A percentile compares a stretch with the other conserved stretches of the same genome.
Evolutionary conservation across 2,329 filamentous ascomycete species (phyloP).

Genomic region (Hirsutella thompsonii): DNA sequence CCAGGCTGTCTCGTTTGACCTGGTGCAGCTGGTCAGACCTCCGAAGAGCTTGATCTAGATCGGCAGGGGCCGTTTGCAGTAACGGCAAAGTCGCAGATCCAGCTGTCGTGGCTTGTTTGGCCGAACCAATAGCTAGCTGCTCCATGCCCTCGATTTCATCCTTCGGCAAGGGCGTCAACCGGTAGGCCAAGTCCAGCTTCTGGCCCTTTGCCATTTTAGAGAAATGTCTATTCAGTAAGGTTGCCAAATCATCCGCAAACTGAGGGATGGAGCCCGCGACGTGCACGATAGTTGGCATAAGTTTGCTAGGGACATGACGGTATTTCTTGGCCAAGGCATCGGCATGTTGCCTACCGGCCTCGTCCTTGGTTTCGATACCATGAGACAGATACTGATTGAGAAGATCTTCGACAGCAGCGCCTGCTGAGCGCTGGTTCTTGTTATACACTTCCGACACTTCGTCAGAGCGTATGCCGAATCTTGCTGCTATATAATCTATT

Average conservation of each 20-base stretch:
- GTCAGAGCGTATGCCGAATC: conserved; percentile 25
- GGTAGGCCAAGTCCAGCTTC: conserved; percentile 24
- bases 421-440: conserved; percentile 22
- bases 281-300: conserved; percentile 28
- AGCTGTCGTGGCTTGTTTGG: background rate
- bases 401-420: conserved; percentile 26
- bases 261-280: conserved; percentile 20
- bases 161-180: conserved; percentile 19
- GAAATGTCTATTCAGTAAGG: conserved; percentile 27
- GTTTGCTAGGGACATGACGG: conserved; percentile 28
- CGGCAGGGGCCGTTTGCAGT: conserved; percentile 2
- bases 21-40: conserved; percentile 15
- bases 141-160: conserved; percentile 7
- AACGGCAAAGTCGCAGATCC: background rate
- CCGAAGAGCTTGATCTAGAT: conserved; percentile 15
- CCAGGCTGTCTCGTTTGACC: conserved; percentile 17
- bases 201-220: conserved; percentile 23
- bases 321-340: conserved; percentile 23
- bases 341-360: conserved; percentile 15
- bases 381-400: conserved; percentile 28
- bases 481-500: conserved; percentile 30
- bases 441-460: conserved; percentile 28
- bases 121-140: background rate
- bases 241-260: conserved; percentile 26
- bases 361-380: conserved; percentile 19